A percentile compares a stretch with the other conserved stretches of the same genome.
These are phyloP conservation scores for Globisporangium heterothallicum DNA, from an alignment of 352 stramenopile species.

Conservation along the genomic window DNA sequence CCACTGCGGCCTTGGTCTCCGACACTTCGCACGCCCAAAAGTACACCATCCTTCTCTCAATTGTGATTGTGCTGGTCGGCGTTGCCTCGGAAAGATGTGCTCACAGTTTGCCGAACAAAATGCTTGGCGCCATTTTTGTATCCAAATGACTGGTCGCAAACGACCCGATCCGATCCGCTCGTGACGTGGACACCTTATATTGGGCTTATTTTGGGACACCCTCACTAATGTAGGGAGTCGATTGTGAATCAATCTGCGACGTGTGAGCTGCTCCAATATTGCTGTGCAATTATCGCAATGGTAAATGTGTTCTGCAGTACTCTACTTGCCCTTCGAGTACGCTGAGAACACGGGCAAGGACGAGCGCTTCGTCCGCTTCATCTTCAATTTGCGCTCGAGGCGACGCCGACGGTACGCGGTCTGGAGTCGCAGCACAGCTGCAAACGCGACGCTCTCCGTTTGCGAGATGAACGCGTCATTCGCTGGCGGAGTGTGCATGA, in stretches of 20 bases:
- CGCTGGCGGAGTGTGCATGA: slow-evolving; percentile 29
- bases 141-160: background rate
- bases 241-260: background rate
- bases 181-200: too few species aligned
- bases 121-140: background rate
- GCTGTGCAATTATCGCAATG: background rate
- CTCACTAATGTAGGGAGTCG: too few species aligned
- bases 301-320: background rate
- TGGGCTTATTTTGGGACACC: too few species aligned
- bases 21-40: slow-evolving; percentile 61
- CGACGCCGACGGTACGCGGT: slow-evolving; percentile 47
- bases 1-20: slow-evolving; percentile 43
- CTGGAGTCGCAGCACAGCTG: slow-evolving; percentile 51
- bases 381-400: slow-evolving; percentile 33
- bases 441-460: slow-evolving; percentile 47
- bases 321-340: slow-evolving; percentile 17
- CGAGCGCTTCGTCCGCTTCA: slow-evolving; percentile 42
- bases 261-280: background rate
- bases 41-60: slow-evolving; percentile 34
- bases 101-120: too few species aligned
- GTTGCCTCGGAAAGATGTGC: too few species aligned
- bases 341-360: slow-evolving; percentile 48
- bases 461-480: slow-evolving; percentile 44
- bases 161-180: too few species aligned
- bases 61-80: too few species aligned